phyloP scores from a whole-genome alignment of 2,329 filamentous ascomycete species.

The Scortechinia acanthostroma region DNA sequence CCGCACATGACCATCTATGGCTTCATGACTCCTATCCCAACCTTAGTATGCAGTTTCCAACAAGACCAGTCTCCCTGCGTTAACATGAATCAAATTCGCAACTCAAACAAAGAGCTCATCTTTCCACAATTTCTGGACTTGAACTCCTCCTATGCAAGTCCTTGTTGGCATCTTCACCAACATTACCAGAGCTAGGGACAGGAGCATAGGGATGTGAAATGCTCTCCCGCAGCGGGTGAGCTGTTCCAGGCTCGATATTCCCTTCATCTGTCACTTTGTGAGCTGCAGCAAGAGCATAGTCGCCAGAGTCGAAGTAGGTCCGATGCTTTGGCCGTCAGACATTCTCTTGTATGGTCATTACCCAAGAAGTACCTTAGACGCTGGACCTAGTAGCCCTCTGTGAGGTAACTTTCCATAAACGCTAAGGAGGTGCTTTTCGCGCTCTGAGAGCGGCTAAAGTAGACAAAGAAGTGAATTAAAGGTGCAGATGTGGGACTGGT shows the following conservation, averaged over 20 bases:
- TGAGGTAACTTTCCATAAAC: slow-evolving; percentile 1
- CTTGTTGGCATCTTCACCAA: slow-evolving; percentile 11
- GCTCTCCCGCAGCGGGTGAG: slow-evolving; percentile 14
- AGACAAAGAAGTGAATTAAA: no score
- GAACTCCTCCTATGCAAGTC: slow-evolving; percentile 7
- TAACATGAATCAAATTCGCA: no score
- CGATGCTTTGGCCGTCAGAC: slow-evolving; percentile 11
- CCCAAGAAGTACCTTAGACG: not conserved
- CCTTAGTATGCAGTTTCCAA: no score
- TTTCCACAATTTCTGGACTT: slow-evolving; percentile 7
- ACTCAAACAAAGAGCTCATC: no score
- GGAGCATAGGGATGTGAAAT: slow-evolving; percentile 16
- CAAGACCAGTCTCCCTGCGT: no score
- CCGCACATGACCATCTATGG: no score
- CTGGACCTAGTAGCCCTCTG: not conserved
- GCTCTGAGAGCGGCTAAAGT: not conserved
- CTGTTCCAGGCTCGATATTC: slow-evolving; percentile 11
- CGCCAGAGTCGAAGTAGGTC: slow-evolving; percentile 18
- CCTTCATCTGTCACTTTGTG: slow-evolving; percentile 12
- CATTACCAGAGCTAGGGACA: slow-evolving; percentile 13
- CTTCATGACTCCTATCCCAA: no score
- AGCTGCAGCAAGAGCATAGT: slow-evolving; percentile 15
- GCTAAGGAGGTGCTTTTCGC: not conserved
- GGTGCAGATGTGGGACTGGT: no score
- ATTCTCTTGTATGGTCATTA: not conserved